Evolutionary conservation across 257 asterid genomes (phyloP).

Genomic region (Asclepias syriaca): DNA sequence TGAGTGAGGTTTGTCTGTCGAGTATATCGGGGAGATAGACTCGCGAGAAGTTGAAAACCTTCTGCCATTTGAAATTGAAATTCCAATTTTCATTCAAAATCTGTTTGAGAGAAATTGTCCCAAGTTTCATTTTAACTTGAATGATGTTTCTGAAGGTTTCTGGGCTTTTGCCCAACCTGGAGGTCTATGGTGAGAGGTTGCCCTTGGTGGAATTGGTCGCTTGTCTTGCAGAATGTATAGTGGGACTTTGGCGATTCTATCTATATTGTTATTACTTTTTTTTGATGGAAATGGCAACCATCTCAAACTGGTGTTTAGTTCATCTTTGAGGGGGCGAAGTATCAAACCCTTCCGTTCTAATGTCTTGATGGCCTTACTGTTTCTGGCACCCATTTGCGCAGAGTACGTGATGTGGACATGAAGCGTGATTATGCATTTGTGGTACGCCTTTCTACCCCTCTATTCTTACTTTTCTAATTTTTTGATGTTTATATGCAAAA

Average conservation of each 20-base stretch:
- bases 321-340: constrained; percentile 59
- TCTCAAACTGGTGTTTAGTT: constrained; percentile 59
- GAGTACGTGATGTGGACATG: constrained; percentile 74
- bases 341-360: constrained; percentile 51
- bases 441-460: constrained; percentile 29
- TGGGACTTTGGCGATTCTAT: constrained; percentile 51
- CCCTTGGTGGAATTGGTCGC: constrained; percentile 57
- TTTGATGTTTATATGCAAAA: background rate
- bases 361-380: constrained; percentile 63
- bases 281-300: constrained; percentile 58
- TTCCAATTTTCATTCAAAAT: constrained; percentile 23
- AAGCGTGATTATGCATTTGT: constrained; percentile 68
- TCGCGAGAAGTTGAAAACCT: constrained; percentile 2
- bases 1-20: constrained; percentile 11
- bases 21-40: constrained; percentile 15
- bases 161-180: constrained; percentile 55
- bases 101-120: constrained; percentile 31
- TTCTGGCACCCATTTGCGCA: constrained; percentile 71
- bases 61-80: constrained; percentile 16
- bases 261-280: constrained; percentile 50
- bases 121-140: constrained; percentile 44
- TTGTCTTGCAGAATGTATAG: constrained; percentile 43
- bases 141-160: constrained; percentile 61
- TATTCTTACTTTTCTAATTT: background rate
- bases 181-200: constrained; percentile 63